Evolutionary conservation across 345 rosid species (phyloP).

Genomic region (Hevea brasiliensis): DNA sequence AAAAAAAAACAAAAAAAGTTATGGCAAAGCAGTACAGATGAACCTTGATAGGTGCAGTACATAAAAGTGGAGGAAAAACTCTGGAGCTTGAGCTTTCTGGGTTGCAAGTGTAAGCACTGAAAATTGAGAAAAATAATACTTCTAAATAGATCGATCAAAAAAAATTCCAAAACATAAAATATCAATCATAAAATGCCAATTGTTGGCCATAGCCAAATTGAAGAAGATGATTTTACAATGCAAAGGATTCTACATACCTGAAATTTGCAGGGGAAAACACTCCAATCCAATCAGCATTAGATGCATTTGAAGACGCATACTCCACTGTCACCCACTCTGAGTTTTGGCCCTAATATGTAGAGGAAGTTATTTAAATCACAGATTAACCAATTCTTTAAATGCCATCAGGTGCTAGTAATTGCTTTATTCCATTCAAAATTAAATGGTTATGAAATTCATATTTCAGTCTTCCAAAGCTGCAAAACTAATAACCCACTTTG

Average conservation of each 20-base stretch:
- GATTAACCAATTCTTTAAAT: background rate
- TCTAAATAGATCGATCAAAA: background rate
- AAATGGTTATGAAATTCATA: background rate
- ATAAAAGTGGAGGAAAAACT: constrained; percentile 48
- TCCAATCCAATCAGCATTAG: constrained; percentile 72
- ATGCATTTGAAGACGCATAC: constrained; percentile 48
- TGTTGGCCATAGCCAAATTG: background rate
- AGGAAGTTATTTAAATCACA: background rate
- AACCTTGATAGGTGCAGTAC: constrained; percentile 81
- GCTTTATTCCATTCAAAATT: background rate
- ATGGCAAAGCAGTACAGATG: background rate
- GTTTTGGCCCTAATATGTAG: constrained; percentile 47
- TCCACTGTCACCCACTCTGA: constrained; percentile 54
- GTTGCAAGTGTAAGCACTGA: constrained; percentile 57
- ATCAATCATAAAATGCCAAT: background rate
- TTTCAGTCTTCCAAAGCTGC: background rate
- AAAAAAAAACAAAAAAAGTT: constrained; percentile 5
- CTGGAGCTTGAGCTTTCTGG: constrained; percentile 31
- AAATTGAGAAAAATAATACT: constrained; percentile 14
- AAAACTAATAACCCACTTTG: background rate
- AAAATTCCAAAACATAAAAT: background rate
- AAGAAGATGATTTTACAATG: background rate
- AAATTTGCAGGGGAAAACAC: constrained; percentile 77
- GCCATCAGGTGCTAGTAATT: background rate
- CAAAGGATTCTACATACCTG: constrained; percentile 39